phyloP scores from a whole-genome alignment of 108 stramenopile species.

The Stephanodiscus triporus region DNA sequence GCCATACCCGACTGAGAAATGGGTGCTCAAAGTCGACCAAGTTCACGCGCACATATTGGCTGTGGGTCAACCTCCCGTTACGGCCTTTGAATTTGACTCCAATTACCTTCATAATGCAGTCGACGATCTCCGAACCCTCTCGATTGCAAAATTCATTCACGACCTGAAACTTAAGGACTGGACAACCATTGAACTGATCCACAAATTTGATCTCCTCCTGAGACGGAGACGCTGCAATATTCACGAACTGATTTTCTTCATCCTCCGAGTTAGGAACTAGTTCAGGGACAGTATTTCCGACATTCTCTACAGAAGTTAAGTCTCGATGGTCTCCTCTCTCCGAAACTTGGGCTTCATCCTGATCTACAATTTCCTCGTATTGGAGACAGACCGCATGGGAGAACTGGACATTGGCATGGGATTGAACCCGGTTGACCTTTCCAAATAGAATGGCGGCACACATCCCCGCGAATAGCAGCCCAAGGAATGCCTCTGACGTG shows the following conservation, averaged over 20 bases:
- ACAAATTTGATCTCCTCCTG: too few species aligned
- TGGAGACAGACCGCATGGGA: slow-evolving; percentile 78
- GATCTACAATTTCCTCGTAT: slow-evolving; percentile 45
- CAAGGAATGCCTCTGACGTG: slow-evolving; percentile 74
- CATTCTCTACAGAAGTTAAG: background rate
- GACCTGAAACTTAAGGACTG: slow-evolving; percentile 78
- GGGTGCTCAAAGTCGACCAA: slow-evolving; percentile 50
- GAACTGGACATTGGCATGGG: slow-evolving; percentile 68
- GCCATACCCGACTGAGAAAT: slow-evolving; percentile 45
- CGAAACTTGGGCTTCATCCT: background rate
- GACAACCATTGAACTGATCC: slow-evolving; percentile 54
- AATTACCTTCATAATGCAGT: slow-evolving; percentile 75
- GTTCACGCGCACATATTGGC: slow-evolving; percentile 46
- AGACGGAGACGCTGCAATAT: too few species aligned
- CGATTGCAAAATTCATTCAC: slow-evolving; percentile 61
- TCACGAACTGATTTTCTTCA: slow-evolving; percentile 14
- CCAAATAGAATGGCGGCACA: slow-evolving; percentile 87
- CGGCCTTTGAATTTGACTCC: slow-evolving; percentile 45
- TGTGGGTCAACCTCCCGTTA: slow-evolving; percentile 30
- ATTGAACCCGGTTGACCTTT: slow-evolving; percentile 78
- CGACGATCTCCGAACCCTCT: slow-evolving; percentile 79
- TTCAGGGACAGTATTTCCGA: background rate
- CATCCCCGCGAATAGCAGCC: slow-evolving; percentile 78
- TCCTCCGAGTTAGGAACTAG: background rate
- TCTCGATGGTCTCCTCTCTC: background rate